phyloP scores from a whole-genome alignment of 495 filamentous ascomycete genomes.

The Neurospora sp. region DNA sequence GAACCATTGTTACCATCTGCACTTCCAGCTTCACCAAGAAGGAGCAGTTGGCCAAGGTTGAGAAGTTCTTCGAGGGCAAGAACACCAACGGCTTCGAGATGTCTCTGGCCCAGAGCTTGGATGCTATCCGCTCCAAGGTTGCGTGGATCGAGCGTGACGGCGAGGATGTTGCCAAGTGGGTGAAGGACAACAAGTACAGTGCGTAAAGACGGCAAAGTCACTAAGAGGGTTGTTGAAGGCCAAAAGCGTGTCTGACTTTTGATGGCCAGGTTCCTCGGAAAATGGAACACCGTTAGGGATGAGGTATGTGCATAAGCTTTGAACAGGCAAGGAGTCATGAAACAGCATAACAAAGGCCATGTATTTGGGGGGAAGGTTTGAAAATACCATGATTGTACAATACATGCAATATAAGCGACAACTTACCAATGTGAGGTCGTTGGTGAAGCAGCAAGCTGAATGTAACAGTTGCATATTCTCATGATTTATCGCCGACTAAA shows the following conservation, averaged over 20 bases:
- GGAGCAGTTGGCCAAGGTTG: constrained; percentile 63
- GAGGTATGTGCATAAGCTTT: neutral
- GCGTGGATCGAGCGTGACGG: constrained; percentile 49
- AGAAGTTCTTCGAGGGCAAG: constrained; percentile 70
- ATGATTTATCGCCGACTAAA: neutral
- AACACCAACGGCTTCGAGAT: constrained; percentile 68
- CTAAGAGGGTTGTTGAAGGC: neutral
- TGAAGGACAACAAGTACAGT: constrained; percentile 28
- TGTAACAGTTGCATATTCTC: neutral
- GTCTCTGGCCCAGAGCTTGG: constrained; percentile 51
- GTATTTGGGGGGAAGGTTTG: neutral
- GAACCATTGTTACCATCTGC: constrained; percentile 72
- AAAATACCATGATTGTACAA: neutral
- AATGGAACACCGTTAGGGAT: neutral
- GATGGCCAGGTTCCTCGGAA: constrained; percentile 3
- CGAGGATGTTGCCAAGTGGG: constrained; percentile 46
- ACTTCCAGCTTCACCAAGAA: constrained; percentile 71
- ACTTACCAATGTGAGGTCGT: neutral
- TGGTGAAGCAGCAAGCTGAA: neutral
- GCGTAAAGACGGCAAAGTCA: constrained; percentile 6
- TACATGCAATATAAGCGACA: neutral
- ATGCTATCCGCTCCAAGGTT: constrained; percentile 50
- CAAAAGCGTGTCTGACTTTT: constrained; percentile 9
- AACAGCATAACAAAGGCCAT: neutral
- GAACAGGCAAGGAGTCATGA: neutral